Evolutionary conservation across 768 basidiomycete genomes (phyloP).

Genomic region (Albatrellus ellisii): DNA sequence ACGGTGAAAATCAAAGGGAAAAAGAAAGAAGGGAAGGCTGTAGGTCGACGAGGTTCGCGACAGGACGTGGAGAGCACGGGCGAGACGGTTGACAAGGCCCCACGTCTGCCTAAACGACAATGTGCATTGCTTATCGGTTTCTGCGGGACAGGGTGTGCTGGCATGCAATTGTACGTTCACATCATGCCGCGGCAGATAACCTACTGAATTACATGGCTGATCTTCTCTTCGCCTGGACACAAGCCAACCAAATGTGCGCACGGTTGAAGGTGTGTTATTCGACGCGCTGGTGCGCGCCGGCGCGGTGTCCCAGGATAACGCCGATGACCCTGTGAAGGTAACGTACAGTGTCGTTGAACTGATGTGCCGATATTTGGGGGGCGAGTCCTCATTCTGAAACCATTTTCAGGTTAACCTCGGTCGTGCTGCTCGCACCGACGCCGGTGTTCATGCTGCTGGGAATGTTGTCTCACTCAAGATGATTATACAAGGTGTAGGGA

Average conservation of each 20-base stretch:
- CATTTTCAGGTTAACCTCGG: constrained; percentile 56
- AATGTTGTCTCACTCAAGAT: constrained; percentile 89
- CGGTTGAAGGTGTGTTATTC: constrained; percentile 87
- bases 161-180: constrained; percentile 95
- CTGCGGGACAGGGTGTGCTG: constrained; percentile 83
- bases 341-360: no score
- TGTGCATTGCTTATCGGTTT: constrained; percentile 82
- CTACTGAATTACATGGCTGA: no score
- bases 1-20: constrained; percentile 24
- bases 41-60: constrained; percentile 29
- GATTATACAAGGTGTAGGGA: constrained; percentile 64
- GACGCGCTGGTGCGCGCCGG: constrained; percentile 80
- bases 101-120: constrained; percentile 69
- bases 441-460: constrained; percentile 94
- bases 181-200: no score
- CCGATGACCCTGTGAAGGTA: constrained; percentile 82
- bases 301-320: constrained; percentile 90
- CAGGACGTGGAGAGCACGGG: constrained; percentile 16
- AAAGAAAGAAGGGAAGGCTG: constrained; percentile 25
- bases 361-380: no score
- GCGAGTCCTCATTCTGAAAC: no score
- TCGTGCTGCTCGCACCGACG: constrained; percentile 90
- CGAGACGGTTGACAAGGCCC: constrained; percentile 24
- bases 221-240: no score
- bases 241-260: constrained; percentile 63